A percentile compares a stretch with the other conserved stretches of the same genome.
Conservation (phyloP, 345 rosid species). For the Acer saccharum region DNA sequence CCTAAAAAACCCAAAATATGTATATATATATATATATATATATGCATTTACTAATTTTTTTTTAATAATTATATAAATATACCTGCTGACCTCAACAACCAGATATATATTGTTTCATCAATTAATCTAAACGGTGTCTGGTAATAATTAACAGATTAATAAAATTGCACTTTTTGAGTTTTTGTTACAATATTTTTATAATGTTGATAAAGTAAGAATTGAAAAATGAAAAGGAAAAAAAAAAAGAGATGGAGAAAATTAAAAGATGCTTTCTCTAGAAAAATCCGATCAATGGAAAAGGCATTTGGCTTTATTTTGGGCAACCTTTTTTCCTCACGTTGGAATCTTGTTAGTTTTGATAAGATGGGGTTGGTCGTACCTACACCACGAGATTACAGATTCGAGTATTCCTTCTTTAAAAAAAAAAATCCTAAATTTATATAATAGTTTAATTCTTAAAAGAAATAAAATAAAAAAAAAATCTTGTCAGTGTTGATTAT, state of each 20-base stretch:
- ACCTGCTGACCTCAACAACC: not conserved
- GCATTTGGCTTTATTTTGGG: slow-evolving; percentile 6
- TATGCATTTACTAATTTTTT: no score
- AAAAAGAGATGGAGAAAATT: not conserved
- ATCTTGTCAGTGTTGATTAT: slow-evolving; percentile 27
- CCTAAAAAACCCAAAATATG: no score
- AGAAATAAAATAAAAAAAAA: not conserved
- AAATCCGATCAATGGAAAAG: not conserved
- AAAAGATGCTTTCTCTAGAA: slow-evolving; percentile 21
- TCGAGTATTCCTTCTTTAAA: no score
- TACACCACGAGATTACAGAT: no score
- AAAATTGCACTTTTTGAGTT: not conserved
- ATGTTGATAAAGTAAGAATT: not conserved
- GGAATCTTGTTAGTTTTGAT: slow-evolving; percentile 32
- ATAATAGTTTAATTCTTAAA: no score
- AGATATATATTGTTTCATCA: not conserved
- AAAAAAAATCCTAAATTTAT: no score
- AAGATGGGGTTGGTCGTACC: no score
- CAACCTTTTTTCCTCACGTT: slow-evolving; percentile 6
- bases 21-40: no score
- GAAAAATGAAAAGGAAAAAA: not conserved
- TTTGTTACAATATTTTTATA: not conserved
- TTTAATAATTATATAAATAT: not conserved
- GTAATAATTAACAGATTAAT: not conserved
- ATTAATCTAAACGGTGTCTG: not conserved